These are phyloP conservation scores for Globisporangium alternatum DNA, from an alignment of 352 stramenopile genomes.

Conservation along the genomic window DNA sequence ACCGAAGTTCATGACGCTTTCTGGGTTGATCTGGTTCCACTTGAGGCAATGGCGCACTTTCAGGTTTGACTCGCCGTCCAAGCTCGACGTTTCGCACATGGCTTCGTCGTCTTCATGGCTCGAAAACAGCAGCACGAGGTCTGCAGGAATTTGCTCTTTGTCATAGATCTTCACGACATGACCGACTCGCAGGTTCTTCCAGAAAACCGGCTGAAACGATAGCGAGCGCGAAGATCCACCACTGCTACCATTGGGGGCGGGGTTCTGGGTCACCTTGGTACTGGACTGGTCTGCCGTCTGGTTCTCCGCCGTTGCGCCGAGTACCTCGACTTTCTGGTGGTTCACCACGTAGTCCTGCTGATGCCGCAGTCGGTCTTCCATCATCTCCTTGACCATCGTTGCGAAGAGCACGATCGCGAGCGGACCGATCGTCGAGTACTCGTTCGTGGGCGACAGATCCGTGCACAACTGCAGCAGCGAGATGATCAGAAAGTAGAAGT, in stretches of 20 bases:
- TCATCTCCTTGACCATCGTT: slow-evolving; percentile 83
- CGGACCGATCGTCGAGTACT: slow-evolving; percentile 84
- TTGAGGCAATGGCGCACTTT: slow-evolving; percentile 72
- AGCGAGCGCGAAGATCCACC: slow-evolving; percentile 4
- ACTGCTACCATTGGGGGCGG: neutral
- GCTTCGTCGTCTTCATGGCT: slow-evolving; percentile 66
- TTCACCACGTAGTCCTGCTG: slow-evolving; percentile 75
- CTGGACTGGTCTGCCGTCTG: slow-evolving; percentile 13
- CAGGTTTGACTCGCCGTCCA: slow-evolving; percentile 83
- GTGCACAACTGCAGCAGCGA: slow-evolving; percentile 93
- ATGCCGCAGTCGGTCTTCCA: slow-evolving; percentile 76
- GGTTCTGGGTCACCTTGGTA: slow-evolving; percentile 14
- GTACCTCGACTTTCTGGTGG: slow-evolving; percentile 49
- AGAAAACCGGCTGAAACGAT: slow-evolving; percentile 72
- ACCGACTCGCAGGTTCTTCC: slow-evolving; percentile 85
- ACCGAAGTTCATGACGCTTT: slow-evolving; percentile 45
- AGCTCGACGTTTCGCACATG: slow-evolving; percentile 81
- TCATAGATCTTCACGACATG: slow-evolving; percentile 88
- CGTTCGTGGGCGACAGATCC: slow-evolving; percentile 81
- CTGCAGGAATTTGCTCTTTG: slow-evolving; percentile 88
- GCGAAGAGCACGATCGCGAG: slow-evolving; percentile 76
- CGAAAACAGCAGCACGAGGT: slow-evolving; percentile 89
- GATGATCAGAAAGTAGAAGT: slow-evolving; percentile 97
- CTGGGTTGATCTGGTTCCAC: slow-evolving; percentile 46
- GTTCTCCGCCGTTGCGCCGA: slow-evolving; percentile 27